Evolutionary conservation across 768 basidiomycete species (phyloP).

Genomic region (Auricularia heimuer): DNA sequence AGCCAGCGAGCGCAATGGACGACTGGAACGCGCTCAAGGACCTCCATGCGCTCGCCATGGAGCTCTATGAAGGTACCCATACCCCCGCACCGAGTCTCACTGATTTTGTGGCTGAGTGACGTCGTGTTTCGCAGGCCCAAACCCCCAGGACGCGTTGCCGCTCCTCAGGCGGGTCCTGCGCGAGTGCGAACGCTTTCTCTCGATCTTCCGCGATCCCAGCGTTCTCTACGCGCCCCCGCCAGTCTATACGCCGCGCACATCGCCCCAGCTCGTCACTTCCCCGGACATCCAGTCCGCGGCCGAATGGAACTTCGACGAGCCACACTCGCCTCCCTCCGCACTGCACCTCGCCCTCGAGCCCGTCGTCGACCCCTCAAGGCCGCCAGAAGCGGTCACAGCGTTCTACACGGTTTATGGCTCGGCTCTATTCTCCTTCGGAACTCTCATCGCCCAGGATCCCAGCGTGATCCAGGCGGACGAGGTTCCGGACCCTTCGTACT

Average conservation of each 20-base stretch:
- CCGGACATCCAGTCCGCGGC: slow-evolving; percentile 16
- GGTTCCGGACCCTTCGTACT: slow-evolving; percentile 15
- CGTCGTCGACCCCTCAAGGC: slow-evolving; percentile 5
- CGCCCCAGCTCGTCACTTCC: slow-evolving; percentile 15
- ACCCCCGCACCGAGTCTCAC: slow-evolving; percentile 8
- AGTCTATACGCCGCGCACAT: slow-evolving; percentile 11
- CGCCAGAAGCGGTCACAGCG: slow-evolving; percentile 46
- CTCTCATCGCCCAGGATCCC: slow-evolving; percentile 40
- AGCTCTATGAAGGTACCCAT: slow-evolving; percentile 47
- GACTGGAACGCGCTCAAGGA: slow-evolving; percentile 65
- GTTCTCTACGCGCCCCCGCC: slow-evolving; percentile 30
- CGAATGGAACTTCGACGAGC: slow-evolving; percentile 15
- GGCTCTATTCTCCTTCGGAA: slow-evolving; percentile 54
- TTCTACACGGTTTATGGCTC: slow-evolving; percentile 60
- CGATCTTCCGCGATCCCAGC: slow-evolving; percentile 46
- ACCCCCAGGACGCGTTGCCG: slow-evolving; percentile 36
- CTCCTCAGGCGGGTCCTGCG: slow-evolving; percentile 55
- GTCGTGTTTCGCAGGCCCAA: slow-evolving; percentile 30
- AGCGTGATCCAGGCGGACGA: neutral
- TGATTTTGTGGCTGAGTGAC: slow-evolving; percentile 7
- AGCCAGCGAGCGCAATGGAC: neutral
- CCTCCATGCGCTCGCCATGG: slow-evolving; percentile 44
- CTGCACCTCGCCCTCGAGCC: neutral
- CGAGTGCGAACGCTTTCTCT: slow-evolving; percentile 56
- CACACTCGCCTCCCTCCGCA: slow-evolving; percentile 2